Conservation (phyloP, 495 filamentous ascomycete species). For the Penicilliopsis zonata region DNA sequence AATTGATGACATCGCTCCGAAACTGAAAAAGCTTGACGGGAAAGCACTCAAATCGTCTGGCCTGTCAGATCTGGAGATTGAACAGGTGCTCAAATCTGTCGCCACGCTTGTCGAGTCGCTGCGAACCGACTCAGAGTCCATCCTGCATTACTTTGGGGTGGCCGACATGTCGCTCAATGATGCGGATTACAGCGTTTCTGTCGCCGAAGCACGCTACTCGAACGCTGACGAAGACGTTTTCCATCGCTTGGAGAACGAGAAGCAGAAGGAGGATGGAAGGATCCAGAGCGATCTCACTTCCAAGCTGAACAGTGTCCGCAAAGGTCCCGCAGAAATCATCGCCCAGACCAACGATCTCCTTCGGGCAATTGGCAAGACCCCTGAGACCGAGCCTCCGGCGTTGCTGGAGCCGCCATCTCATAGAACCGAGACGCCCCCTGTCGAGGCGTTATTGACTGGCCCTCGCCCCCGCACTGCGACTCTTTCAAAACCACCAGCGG, state of each 20-base stretch:
- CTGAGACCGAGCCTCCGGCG: conserved; percentile 8
- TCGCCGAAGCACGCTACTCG: conserved; percentile 37
- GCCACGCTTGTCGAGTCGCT: conserved; percentile 30
- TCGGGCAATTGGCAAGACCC: conserved; percentile 15
- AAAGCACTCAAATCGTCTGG: conserved; percentile 18
- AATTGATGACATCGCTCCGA: conserved; percentile 34
- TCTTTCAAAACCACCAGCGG: conserved; percentile 6
- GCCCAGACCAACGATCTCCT: conserved; percentile 20
- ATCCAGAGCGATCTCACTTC: conserved; percentile 31
- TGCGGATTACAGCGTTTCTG: conserved; percentile 41
- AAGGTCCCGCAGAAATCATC: conserved; percentile 25
- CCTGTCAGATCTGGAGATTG: conserved; percentile 27
- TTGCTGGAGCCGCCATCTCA: conserved; percentile 4
- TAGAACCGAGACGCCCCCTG: too few relatives aligned
- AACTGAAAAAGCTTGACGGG: conserved; percentile 24
- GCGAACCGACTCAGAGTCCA: conserved; percentile 34
- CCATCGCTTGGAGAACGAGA: conserved; percentile 31
- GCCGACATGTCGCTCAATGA: conserved; percentile 39
- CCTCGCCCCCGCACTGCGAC: conserved; percentile 9
- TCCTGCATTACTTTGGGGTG: conserved; percentile 33
- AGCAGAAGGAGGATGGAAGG: conserved; percentile 39
- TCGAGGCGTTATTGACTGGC: conserved; percentile 9
- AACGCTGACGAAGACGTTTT: conserved; percentile 32
- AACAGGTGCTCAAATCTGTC: conserved; percentile 33
- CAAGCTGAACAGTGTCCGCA: conserved; percentile 36